Conservation (phyloP, 2,329 filamentous ascomycete genomes). For the Nemania abortiva region DNA sequence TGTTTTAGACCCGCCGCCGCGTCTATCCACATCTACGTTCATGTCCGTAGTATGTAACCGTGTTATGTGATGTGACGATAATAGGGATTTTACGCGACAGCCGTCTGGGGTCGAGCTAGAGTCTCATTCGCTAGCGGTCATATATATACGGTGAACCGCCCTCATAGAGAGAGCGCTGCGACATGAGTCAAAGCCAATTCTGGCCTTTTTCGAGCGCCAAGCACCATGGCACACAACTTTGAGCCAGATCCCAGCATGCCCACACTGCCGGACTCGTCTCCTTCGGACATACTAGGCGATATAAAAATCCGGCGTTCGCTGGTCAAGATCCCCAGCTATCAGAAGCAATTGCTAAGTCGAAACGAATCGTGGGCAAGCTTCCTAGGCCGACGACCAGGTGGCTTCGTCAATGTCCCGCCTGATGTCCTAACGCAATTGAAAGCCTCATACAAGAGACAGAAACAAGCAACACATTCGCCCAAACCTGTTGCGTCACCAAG, state of each 20-base stretch:
- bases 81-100: neutral
- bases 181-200: conserved; percentile 5
- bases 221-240: conserved; percentile 36
- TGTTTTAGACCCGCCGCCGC: conserved; percentile 2
- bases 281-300: conserved; percentile 46
- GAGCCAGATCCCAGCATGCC: conserved; percentile 6
- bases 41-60: conserved; percentile 9
- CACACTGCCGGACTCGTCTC: conserved; percentile 36
- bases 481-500: conserved; percentile 8
- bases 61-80: neutral
- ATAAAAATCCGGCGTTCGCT: conserved; percentile 56
- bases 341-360: conserved; percentile 61
- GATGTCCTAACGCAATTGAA: conserved; percentile 49
- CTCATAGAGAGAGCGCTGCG: neutral
- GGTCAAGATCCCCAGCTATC: conserved; percentile 61
- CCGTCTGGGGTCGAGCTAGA: neutral
- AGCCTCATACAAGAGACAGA: conserved; percentile 38
- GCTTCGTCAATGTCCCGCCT: conserved; percentile 52
- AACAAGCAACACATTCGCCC: conserved; percentile 23
- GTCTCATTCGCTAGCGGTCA: neutral
- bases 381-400: conserved; percentile 38
- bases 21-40: conserved; percentile 4
- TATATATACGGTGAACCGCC: neutral
- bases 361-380: conserved; percentile 55
- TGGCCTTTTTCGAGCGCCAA: conserved; percentile 2